Evolutionary conservation across 2,329 filamentous ascomycete species (phyloP).

Genomic region (Epichloe aotearoae): DNA sequence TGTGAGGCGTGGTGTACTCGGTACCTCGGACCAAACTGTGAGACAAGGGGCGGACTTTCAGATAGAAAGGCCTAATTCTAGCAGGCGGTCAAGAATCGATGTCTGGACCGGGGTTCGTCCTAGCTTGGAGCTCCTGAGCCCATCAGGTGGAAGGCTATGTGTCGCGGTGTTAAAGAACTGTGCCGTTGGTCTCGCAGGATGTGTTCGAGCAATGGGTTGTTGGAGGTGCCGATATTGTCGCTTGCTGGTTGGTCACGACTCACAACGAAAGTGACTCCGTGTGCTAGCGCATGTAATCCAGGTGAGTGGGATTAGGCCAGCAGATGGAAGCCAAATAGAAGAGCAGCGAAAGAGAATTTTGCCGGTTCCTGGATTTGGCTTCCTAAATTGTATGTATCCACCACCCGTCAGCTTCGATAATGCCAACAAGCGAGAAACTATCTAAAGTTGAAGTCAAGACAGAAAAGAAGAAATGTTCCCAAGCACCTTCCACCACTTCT

Average conservation of each 20-base stretch:
- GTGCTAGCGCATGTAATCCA: no score
- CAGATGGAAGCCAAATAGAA: background rate
- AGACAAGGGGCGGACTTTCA: no score
- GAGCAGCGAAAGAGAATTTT: background rate
- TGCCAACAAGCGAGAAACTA: background rate
- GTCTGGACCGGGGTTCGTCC: no score
- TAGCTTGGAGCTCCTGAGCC: no score
- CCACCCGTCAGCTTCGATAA: background rate
- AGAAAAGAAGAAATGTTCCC: background rate
- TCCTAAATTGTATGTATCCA: background rate
- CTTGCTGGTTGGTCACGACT: background rate
- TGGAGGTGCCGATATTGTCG: background rate
- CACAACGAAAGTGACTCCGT: background rate
- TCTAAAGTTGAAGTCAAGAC: background rate
- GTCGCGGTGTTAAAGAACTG: no score
- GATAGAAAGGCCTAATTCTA: no score
- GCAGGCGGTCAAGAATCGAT: no score
- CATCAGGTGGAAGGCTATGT: no score
- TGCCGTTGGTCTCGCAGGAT: no score
- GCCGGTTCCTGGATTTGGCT: background rate
- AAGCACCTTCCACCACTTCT: conserved; percentile 1
- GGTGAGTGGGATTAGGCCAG: background rate
- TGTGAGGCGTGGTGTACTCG: no score
- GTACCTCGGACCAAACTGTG: no score
- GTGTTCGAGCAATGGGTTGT: background rate